Conservation (phyloP, 2,329 filamentous ascomycete species). For the Botrytis paeoniae region DNA sequence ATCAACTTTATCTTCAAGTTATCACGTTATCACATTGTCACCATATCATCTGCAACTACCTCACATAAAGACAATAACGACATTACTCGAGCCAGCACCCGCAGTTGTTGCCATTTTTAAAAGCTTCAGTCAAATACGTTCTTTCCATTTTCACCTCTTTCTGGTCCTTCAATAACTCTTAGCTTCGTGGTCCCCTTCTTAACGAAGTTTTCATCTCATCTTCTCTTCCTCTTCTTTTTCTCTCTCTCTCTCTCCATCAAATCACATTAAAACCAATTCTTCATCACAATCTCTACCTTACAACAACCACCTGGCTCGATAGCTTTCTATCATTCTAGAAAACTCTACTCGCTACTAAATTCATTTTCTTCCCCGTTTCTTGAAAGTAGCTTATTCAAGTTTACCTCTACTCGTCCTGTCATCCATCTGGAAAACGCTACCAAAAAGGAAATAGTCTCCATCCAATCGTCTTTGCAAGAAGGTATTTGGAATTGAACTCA, state of each 20-base stretch:
- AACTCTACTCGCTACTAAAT: conserved; percentile 35
- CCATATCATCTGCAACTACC: not conserved
- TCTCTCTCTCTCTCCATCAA: conserved; percentile 21
- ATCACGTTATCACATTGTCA: not conserved
- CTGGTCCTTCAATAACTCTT: not conserved
- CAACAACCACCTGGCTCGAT: conserved; percentile 38
- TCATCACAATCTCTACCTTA: conserved; percentile 34
- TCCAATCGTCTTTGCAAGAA: conserved; percentile 21
- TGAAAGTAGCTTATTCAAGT: conserved; percentile 23
- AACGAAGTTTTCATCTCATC: not conserved
- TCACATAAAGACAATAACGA: not conserved
- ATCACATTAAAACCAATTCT: conserved; percentile 30
- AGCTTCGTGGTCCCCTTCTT: not conserved
- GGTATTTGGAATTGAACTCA: conserved; percentile 23
- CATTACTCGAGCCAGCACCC: not conserved
- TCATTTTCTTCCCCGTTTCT: conserved; percentile 26
- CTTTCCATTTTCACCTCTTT: not conserved
- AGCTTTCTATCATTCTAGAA: conserved; percentile 40
- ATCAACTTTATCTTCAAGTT: not conserved
- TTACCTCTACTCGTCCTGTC: conserved; percentile 18
- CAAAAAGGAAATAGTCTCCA: conserved; percentile 11
- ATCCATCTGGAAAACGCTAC: conserved; percentile 18
- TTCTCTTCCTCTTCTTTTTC: conserved; percentile 21
- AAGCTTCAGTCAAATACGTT: not conserved
- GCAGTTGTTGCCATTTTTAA: not conserved